Conservation (phyloP, 2,329 filamentous ascomycete species). For the Aspergillus sergii region DNA sequence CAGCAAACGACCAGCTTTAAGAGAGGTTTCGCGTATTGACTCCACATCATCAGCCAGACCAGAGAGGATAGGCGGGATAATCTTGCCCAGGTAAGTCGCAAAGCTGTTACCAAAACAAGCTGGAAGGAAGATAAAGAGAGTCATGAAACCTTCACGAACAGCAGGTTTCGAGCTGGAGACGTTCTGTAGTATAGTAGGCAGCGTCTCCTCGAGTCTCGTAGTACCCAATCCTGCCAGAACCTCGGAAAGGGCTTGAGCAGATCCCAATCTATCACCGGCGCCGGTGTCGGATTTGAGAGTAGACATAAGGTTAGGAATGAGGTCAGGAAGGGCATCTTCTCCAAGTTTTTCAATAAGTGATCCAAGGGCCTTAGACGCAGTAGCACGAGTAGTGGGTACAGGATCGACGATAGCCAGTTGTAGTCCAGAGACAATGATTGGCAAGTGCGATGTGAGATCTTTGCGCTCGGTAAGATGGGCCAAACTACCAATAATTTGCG, state of each 20-base stretch:
- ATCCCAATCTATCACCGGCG: conserved; percentile 92
- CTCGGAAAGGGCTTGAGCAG: conserved; percentile 93
- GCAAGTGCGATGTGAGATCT: conserved; percentile 86
- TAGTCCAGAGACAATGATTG: conserved; percentile 87
- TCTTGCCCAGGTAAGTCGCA: conserved; percentile 89
- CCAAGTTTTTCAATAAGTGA: conserved; percentile 98
- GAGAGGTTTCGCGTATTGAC: conserved; percentile 93
- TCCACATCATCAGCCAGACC: conserved; percentile 95
- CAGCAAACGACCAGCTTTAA: conserved; percentile 87
- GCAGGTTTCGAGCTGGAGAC: conserved; percentile 87
- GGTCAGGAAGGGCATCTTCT: conserved; percentile 92
- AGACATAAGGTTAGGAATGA: conserved; percentile 96
- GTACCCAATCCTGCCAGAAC: conserved; percentile 95
- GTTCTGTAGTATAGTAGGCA: conserved; percentile 95
- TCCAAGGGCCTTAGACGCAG: conserved; percentile 90
- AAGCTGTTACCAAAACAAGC: conserved; percentile 99
- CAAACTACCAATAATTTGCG: conserved; percentile 96
- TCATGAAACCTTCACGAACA: conserved; percentile 98
- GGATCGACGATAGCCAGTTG: conserved; percentile 90
- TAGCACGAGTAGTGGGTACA: conserved; percentile 93
- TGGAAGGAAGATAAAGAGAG: conserved; percentile 96
- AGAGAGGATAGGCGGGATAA: conserved; percentile 91
- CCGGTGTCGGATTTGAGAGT: conserved; percentile 97
- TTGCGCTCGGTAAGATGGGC: conserved; percentile 96
- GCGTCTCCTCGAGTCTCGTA: conserved; percentile 86